Evolutionary conservation across 768 basidiomycete genomes (phyloP).

Genomic region (Psilocybe tampanensis): DNA sequence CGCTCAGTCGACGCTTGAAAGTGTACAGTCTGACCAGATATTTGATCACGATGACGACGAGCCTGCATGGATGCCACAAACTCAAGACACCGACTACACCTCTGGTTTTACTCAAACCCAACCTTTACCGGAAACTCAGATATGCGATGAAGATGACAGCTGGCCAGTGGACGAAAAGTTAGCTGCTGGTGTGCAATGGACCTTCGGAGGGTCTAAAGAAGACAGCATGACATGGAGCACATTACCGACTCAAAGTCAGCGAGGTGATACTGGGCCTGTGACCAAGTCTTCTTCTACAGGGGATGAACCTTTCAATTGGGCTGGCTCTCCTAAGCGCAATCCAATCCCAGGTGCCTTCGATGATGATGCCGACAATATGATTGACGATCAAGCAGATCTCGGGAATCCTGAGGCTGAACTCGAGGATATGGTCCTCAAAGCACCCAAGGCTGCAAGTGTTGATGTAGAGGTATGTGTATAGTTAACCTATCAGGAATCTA

Average conservation of each 20-base stretch:
- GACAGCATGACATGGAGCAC: conserved; percentile 82
- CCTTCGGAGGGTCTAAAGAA: conserved; percentile 58
- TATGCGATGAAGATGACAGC: conserved; percentile 66
- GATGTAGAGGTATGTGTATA: conserved; percentile 44
- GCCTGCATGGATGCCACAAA: conserved; percentile 58
- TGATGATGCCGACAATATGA: conserved; percentile 35
- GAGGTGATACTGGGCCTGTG: conserved; percentile 38
- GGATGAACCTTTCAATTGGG: conserved; percentile 9
- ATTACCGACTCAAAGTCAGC: conserved; percentile 59
- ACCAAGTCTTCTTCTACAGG: conserved; percentile 19
- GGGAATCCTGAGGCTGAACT: conserved; percentile 19
- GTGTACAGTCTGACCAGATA: conserved; percentile 48
- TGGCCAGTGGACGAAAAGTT: conserved; percentile 76
- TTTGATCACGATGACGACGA: conserved; percentile 49
- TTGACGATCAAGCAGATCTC: conserved; percentile 40
- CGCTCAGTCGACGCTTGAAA: conserved; percentile 58
- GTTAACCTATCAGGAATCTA: neutral
- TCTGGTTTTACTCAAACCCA: conserved; percentile 38
- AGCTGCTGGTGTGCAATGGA: conserved; percentile 59
- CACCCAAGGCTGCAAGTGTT: conserved; percentile 37
- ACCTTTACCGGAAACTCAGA: conserved; percentile 24
- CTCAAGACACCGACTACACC: conserved; percentile 62
- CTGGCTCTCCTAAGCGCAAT: conserved; percentile 1
- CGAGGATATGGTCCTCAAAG: conserved; percentile 39
- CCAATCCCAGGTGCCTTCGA: conserved; percentile 34